A percentile compares a stretch with the other conserved stretches of the same genome.
phyloP scores from a whole-genome alignment of 257 asterid species.

The Marsdenia floribunda region DNA sequence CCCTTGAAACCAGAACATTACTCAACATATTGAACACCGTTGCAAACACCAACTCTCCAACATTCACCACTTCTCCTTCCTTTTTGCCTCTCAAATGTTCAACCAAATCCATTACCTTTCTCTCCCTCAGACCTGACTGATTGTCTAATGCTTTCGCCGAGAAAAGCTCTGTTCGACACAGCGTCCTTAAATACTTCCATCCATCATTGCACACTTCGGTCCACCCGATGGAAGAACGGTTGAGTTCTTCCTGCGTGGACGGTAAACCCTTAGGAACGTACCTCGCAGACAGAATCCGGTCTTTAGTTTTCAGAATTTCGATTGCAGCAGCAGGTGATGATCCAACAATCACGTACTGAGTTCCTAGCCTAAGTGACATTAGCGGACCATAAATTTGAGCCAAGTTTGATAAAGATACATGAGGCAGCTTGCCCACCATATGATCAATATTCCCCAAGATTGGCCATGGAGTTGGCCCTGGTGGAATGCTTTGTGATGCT shows the following conservation, averaged over 20 bases:
- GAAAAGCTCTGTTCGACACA: conserved; percentile 37
- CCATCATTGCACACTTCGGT: conserved; percentile 15
- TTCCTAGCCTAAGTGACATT: conserved; percentile 31
- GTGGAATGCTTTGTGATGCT: conserved; percentile 29
- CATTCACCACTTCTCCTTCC: conserved; percentile 22
- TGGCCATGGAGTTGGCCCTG: conserved; percentile 60
- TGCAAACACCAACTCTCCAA: conserved; percentile 27
- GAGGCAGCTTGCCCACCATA: conserved; percentile 22
- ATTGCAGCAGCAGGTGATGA: conserved; percentile 41
- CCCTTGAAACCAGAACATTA: conserved; percentile 28
- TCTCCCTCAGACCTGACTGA: conserved; percentile 22
- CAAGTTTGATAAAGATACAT: conserved; percentile 23
- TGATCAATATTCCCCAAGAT: conserved; percentile 32
- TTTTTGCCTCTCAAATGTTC: conserved; percentile 24
- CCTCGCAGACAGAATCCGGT: conserved; percentile 27
- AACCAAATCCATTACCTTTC: conserved; percentile 30
- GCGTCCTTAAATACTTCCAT: conserved; percentile 27
- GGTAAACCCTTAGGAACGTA: conserved; percentile 25
- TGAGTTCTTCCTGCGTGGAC: conserved; percentile 18
- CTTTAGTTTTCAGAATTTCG: conserved; percentile 33
- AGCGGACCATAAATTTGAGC: conserved; percentile 41
- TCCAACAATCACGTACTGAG: conserved; percentile 30
- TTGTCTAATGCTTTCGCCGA: conserved; percentile 27
- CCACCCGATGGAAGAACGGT: conserved; percentile 31
- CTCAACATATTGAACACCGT: conserved; percentile 34